Evolutionary conservation across 225 moss, liverwort and hornwort species (phyloP).

Genomic region (Pleurozium schreberi): DNA sequence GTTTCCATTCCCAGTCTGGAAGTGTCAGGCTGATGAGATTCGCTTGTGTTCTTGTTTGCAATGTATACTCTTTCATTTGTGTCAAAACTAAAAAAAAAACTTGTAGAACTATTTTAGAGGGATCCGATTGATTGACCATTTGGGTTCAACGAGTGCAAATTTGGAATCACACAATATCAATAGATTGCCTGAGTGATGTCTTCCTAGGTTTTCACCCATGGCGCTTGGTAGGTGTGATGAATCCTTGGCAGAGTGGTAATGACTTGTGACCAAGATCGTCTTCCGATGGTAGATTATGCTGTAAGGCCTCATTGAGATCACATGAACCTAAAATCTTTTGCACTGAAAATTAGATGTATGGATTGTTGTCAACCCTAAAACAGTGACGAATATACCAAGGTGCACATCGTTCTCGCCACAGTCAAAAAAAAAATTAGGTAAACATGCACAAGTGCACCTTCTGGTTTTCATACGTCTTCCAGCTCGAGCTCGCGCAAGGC

Average conservation of each 20-base stretch:
- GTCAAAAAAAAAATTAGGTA: not conserved
- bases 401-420: not conserved
- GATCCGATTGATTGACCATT: not conserved
- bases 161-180: not conserved
- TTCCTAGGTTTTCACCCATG: not conserved
- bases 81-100: not conserved
- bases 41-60: not conserved
- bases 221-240: not conserved
- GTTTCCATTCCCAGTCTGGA: not conserved
- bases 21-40: not conserved
- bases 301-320: not conserved
- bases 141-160: not conserved
- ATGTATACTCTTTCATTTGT: not conserved
- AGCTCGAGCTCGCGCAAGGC: not conserved
- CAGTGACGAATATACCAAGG: too few relatives aligned
- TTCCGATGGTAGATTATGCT: not conserved
- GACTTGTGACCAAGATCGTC: not conserved
- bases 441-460: not conserved
- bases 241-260: not conserved
- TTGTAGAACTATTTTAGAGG: not conserved
- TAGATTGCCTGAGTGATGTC: not conserved
- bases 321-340: not conserved
- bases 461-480: not conserved
- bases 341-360: too few relatives aligned
- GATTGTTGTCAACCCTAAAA: not conserved